Evolutionary conservation across 768 basidiomycete genomes (phyloP), one percentile per base, ranked within the genome.

Genomic region (Pleurotus tuber-regium): DNA sequence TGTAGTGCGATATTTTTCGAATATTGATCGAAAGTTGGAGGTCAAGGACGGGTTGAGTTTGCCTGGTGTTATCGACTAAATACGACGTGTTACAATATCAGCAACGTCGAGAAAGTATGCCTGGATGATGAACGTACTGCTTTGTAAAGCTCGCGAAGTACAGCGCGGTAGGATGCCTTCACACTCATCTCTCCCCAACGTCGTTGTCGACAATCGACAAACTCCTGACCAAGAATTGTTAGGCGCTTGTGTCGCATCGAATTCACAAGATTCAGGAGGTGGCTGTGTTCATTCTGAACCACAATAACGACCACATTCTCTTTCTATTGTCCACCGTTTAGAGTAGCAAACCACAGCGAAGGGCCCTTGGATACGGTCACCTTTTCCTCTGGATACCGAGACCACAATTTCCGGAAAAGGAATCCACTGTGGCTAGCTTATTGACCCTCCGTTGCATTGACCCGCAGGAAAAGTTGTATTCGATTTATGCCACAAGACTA

Each of bases 101-200:
- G 40, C 14, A 26, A 19, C 41, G 35, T 23, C 21, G 28, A 26
- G 11, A 10, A 24, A 35, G 29, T 1, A 31, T 30, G 31, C 8
- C 31, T 3, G 16, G 8, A 1, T 38, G 35, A 18, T 10, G 14
- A 14, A 65, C 77, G 53, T 55, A 83, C 84, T 14, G 79, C 75
- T 55, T 69, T 77, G 54, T 72, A 72, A 49, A 85, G 61, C 59
- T 84, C 83, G 23, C 79, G 72, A 48, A 85, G 68, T 33, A 83
- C 68, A 8, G 71, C 63, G 16, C 83, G 77, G 55, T 83, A 85
- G 4, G 71, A 31, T 23, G 46, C 19, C 28, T 9, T 19, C 21
- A 48, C 46, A 9, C 29, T 35, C 46, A 48, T 48, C 14, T 14
- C 11, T 21, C 16, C 18, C 41, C 18, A 4, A 16, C n/a, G n/a